phyloP scores from a whole-genome alignment of 495 filamentous ascomycete species.

The Chaetomidium leptoderma region DNA sequence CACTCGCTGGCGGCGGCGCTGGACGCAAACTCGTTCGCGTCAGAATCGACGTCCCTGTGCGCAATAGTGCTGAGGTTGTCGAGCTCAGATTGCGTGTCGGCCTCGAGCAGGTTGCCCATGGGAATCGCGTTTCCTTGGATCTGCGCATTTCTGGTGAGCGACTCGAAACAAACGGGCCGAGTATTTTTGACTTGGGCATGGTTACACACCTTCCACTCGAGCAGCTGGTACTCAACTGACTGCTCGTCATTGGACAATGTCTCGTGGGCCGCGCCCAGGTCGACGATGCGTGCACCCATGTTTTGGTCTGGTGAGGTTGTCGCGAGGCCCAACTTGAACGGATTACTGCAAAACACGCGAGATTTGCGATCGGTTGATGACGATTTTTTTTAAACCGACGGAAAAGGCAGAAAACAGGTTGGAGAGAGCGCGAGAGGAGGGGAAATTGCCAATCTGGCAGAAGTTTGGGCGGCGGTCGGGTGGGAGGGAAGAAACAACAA shows the following conservation, averaged over 20 bases:
- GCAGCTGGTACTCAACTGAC: not conserved
- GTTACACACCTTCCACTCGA: not conserved
- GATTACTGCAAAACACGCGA: too few species aligned
- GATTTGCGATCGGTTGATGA: too few species aligned
- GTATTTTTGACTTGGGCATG: not conserved
- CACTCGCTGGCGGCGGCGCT: not conserved
- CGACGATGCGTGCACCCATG: not conserved
- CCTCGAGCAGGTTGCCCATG: not conserved
- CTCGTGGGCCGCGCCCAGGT: not conserved
- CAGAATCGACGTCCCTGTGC: not conserved
- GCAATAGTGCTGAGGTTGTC: not conserved
- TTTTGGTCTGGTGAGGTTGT: not conserved
- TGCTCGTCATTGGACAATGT: not conserved
- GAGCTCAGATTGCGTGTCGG: not conserved
- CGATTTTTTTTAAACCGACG: too few species aligned
- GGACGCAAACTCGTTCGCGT: not conserved
- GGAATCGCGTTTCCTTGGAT: too few species aligned
- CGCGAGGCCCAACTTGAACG: too few species aligned
- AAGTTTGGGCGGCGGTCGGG: too few species aligned
- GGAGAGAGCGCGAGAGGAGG: too few species aligned
- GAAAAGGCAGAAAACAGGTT: too few species aligned
- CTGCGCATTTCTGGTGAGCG: not conserved
- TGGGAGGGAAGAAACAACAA: too few species aligned
- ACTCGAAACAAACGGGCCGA: not conserved
- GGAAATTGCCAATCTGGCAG: too few species aligned